These are phyloP conservation scores for Gardenia jasminoides DNA, from an alignment of 257 asterid genomes.

Conservation along the genomic window DNA sequence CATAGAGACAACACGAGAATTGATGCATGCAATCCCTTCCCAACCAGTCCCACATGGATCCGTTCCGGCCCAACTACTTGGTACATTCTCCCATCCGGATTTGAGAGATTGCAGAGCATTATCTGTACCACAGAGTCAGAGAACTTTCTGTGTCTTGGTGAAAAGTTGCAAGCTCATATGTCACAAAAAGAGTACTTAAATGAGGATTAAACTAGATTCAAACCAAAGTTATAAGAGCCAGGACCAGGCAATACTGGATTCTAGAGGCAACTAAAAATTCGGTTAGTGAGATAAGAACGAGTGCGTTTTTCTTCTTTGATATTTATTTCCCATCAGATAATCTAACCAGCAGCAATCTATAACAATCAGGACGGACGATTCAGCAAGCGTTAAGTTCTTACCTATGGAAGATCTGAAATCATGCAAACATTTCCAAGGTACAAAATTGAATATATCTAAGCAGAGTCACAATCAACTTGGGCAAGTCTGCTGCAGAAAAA, in stretches of 20 bases:
- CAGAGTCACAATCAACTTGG: not conserved
- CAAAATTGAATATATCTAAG: not conserved
- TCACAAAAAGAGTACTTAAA: not conserved
- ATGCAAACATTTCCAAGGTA: not conserved
- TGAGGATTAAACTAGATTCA: not conserved
- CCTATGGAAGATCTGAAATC: not conserved
- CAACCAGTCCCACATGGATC: slow-evolving; percentile 72
- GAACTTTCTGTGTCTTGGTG: not conserved
- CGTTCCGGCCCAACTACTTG: slow-evolving; percentile 62
- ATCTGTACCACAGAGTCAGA: slow-evolving; percentile 38
- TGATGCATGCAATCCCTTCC: slow-evolving; percentile 63
- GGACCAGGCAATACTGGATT: not conserved
- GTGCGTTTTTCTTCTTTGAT: not conserved
- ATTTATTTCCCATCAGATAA: not conserved
- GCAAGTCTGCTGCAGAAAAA: not conserved
- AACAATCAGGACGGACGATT: not conserved
- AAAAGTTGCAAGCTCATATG: not conserved
- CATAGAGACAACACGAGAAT: slow-evolving; percentile 51
- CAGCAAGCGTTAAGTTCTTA: not conserved
- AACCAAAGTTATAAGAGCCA: not conserved
- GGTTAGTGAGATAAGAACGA: no score
- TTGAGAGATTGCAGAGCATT: slow-evolving; percentile 44
- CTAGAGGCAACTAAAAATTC: not conserved
- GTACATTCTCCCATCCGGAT: slow-evolving; percentile 48
- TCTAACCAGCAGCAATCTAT: not conserved